Base-by-base conservation (phyloP, 306 rosid species). In the Vigna angularis region DNA sequence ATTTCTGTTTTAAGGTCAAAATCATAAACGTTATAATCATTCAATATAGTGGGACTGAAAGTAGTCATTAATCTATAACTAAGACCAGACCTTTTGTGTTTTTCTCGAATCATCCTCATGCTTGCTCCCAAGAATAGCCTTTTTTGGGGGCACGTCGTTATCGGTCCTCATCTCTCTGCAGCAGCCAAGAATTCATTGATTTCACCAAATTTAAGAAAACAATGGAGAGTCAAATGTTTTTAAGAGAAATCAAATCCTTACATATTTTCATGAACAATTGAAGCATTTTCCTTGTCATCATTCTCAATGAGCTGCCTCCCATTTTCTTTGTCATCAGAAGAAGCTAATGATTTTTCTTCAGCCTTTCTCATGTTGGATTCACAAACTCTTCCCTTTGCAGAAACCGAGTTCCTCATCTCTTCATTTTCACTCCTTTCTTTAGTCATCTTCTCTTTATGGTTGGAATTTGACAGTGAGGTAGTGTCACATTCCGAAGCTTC, bases 241-340 rank as follows among this genome's bases (percentile, higher is more conserved):
- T 14, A 72, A 53, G 69, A 73, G 17, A 61, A 57, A 80, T 53
- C 32, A 51, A 79, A 63, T 69, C 32, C 71, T 47, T 51, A 91
- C 98, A 93, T 93, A 86, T 91, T 91, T 58, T 75, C 83, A 77
- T 82, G 79, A 52, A 83, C 68, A 16, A 63, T 84, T 24, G 85
- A 77, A 83, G 77, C 63, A 80, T 91, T 91, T 89, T 91, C 93
- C 85, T 86, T 88, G 49, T 85, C 93, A 66, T 86, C 90, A 18
- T 71, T 62, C 65, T 86, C 86, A 47, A 26, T 79, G 70, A 50
- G 51, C 75, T 76, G 77, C 12, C 75, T 77, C 50, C 61, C 72
- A 67, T 87, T 84, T 79, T 82, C 89, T 83, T 83, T 87, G 68
- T 85, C 83, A 77, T 83, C 83, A 32, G 72, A 86, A 32, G 66